Conservation (phyloP, 2,329 filamentous ascomycete genomes). For the Penicillium decumbens region DNA sequence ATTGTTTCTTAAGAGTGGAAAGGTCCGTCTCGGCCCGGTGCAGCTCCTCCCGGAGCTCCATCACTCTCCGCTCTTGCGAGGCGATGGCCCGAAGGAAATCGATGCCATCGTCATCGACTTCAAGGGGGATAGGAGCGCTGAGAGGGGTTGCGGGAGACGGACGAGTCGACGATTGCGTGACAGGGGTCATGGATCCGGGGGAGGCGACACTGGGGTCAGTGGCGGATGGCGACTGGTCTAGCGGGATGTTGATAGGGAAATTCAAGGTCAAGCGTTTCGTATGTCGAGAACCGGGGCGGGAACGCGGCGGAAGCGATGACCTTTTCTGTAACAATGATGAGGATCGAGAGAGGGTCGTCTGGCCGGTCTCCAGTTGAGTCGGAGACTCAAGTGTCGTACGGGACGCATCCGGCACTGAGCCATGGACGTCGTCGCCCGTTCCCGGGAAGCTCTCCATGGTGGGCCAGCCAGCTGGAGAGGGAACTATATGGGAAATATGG, state of each 20-base stretch:
- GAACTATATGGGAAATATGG: conserved; percentile 7
- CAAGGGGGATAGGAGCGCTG: conserved; percentile 25
- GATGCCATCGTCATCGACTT: conserved; percentile 50
- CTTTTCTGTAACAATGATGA: conserved; percentile 26
- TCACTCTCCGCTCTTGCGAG: conserved; percentile 80
- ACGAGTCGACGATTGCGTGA: conserved; percentile 31
- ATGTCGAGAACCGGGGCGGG: conserved; percentile 38
- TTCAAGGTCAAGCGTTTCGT: conserved; percentile 46
- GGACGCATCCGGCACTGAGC: conserved; percentile 30
- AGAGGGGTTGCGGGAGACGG: conserved; percentile 28
- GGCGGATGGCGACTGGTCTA: conserved; percentile 20
- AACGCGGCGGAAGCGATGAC: conserved; percentile 32
- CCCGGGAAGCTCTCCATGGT: conserved; percentile 33
- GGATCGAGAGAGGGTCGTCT: conserved; percentile 12
- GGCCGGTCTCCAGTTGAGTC: conserved; percentile 13
- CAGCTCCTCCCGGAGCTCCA: conserved; percentile 91
- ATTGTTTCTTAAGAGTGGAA: conserved; percentile 72
- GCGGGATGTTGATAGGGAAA: conserved; percentile 42
- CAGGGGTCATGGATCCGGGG: conserved; percentile 32
- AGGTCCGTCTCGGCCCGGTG: conserved; percentile 74
- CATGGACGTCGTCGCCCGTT: conserved; percentile 26
- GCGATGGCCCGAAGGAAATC: conserved; percentile 85
- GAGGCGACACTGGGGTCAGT: conserved; percentile 26
- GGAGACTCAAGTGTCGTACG: conserved; percentile 15
- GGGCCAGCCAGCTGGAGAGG: conserved; percentile 24